phyloP scores from a whole-genome alignment of 2,329 filamentous ascomycete species.

The Colletotrichum sp. region DNA sequence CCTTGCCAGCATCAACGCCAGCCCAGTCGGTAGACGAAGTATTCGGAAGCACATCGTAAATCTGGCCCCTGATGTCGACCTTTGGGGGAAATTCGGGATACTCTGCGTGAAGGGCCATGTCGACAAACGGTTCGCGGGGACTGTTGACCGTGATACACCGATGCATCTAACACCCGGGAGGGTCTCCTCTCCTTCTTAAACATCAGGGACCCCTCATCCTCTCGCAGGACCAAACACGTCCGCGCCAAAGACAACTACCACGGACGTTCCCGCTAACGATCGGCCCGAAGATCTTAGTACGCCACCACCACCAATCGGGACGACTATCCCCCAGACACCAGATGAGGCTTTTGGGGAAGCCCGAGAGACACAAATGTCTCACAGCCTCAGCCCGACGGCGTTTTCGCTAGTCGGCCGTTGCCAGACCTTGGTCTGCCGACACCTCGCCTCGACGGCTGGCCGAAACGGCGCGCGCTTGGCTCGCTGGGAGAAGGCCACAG shows the following conservation, averaged over 20 bases:
- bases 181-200: neutral
- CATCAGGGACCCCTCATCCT: neutral
- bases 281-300: neutral
- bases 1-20: neutral
- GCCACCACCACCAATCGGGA: neutral
- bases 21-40: neutral
- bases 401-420: neutral
- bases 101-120: neutral
- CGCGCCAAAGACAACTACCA: neutral
- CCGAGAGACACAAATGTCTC: neutral
- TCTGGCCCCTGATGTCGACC: slow-evolving; percentile 6
- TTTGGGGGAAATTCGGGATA: slow-evolving; percentile 6
- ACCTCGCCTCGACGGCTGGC: neutral
- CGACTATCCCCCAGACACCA: neutral
- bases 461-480: neutral
- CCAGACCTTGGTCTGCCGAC: neutral
- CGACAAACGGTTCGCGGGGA: neutral
- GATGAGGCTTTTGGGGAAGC: neutral
- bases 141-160: neutral
- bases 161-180: neutral
- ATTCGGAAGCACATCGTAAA: slow-evolving; percentile 8
- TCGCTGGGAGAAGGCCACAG: neutral
- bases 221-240: neutral
- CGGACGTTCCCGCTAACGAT: neutral
- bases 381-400: neutral